These are phyloP conservation scores for Candida caryicola DNA, from an alignment of 805 yeast species.

Conservation along the genomic window DNA sequence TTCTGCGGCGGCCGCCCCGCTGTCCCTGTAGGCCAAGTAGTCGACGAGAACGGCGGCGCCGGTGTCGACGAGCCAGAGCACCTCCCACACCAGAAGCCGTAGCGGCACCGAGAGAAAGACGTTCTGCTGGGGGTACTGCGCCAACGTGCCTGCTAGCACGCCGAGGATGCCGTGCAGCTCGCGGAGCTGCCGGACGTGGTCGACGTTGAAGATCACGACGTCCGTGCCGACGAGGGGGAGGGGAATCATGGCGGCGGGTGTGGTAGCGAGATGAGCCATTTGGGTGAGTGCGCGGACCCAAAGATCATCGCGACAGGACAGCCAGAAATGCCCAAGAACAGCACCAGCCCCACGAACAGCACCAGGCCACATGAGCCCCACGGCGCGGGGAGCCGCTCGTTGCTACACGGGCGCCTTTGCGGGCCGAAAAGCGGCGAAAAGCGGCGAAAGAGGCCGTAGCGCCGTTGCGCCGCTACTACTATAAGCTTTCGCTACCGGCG, in stretches of 20 bases:
- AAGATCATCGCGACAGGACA: too few relatives aligned
- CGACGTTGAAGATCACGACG: slow-evolving; percentile 59
- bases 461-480: too few relatives aligned
- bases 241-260: slow-evolving; percentile 12
- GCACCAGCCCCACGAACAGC: too few relatives aligned
- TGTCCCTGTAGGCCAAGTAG: slow-evolving; percentile 20
- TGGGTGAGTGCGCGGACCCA: too few relatives aligned
- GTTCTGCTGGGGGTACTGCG: slow-evolving; percentile 92
- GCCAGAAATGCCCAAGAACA: too few relatives aligned
- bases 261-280: too few relatives aligned
- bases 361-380: too few relatives aligned
- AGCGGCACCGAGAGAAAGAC: slow-evolving; percentile 83
- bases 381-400: too few relatives aligned
- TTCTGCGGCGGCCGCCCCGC: background rate
- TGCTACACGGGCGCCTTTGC: too few relatives aligned
- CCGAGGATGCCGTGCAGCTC: slow-evolving; percentile 65
- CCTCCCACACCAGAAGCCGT: slow-evolving; percentile 70
- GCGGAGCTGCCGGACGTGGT: slow-evolving; percentile 53
- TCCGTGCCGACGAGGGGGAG: slow-evolving; percentile 20
- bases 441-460: too few relatives aligned
- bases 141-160: slow-evolving; percentile 74
- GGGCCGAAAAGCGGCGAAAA: too few relatives aligned
- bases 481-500: too few relatives aligned
- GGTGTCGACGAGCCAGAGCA: slow-evolving; percentile 54
- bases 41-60: slow-evolving; percentile 45